These are phyloP conservation scores for Thraustochytrium sp. DNA, from an alignment of 352 stramenopile species.

Conservation along the genomic window DNA sequence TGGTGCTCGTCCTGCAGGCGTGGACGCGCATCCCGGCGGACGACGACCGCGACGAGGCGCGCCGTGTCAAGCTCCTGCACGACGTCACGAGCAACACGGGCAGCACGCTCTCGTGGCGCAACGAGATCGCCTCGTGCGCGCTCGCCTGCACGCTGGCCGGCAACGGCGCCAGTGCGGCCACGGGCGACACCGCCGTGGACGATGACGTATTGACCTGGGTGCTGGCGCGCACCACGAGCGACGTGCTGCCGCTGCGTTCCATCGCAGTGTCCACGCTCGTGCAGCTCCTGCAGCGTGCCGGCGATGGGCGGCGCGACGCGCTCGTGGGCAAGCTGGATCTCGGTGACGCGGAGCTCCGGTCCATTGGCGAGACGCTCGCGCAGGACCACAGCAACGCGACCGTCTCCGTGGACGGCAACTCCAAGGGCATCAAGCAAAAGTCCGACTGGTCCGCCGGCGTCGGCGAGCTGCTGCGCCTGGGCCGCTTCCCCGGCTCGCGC, in stretches of 20 bases:
- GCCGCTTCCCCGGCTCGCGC: neutral
- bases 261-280: neutral
- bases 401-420: constrained; percentile 29
- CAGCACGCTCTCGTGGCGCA: neutral
- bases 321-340: neutral
- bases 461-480: constrained; percentile 11
- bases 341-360: neutral
- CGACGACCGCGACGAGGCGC: neutral
- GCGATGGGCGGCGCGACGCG: neutral
- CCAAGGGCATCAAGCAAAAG: constrained; percentile 38
- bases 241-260: constrained; percentile 13
- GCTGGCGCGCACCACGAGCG: neutral
- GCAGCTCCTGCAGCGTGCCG: neutral
- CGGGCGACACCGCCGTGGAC: neutral
- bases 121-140: constrained; percentile 4
- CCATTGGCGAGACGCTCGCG: neutral
- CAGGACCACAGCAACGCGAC: constrained; percentile 25
- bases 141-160: neutral
- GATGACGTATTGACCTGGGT: neutral
- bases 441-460: constrained; percentile 7
- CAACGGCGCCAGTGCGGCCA: too few species aligned
- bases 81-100: neutral
- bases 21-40: neutral
- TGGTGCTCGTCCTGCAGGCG: neutral
- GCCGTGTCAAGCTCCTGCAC: neutral